These are phyloP conservation scores for Anacardium occidentale DNA, from an alignment of 345 rosid genomes.

Conservation along the genomic window DNA sequence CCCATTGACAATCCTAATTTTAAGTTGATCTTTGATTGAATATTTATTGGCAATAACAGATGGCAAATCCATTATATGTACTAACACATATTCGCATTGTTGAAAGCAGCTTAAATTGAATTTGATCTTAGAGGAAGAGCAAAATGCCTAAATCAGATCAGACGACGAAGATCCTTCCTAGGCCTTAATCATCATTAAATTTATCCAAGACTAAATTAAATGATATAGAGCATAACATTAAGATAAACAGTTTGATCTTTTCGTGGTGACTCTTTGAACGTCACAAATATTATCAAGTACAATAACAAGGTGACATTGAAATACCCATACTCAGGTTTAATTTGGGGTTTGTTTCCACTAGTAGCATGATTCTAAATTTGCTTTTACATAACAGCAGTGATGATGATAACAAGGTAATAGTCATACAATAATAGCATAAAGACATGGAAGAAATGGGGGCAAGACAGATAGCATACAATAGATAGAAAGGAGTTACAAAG, in stretches of 20 bases:
- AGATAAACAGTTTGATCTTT: slow-evolving; percentile 1
- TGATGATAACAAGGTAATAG: background rate
- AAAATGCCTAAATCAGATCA: too few species aligned
- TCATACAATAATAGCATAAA: slow-evolving; percentile 17
- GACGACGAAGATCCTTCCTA: too few species aligned
- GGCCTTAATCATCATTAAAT: too few species aligned
- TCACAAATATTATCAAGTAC: slow-evolving; percentile 17
- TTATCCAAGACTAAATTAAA: too few species aligned
- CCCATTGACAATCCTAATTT: too few species aligned
- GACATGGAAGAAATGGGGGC: slow-evolving; percentile 8
- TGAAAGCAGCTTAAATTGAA: too few species aligned
- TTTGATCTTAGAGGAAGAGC: too few species aligned
- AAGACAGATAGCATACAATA: slow-evolving; percentile 23
- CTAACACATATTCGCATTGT: too few species aligned
- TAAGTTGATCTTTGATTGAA: too few species aligned
- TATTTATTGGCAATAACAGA: too few species aligned
- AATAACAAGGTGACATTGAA: background rate
- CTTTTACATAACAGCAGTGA: slow-evolving; percentile 27
- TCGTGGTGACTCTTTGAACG: slow-evolving; percentile 10
- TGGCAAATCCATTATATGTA: too few species aligned
- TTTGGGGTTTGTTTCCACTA: background rate
- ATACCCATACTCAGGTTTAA: background rate
- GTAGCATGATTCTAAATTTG: slow-evolving; percentile 28
- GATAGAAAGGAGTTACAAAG: background rate
- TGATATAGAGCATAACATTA: background rate